Evolutionary conservation across 768 basidiomycete species (phyloP), one percentile per base, ranked within the genome.

Genomic region (Leccinum disarticulatum): DNA sequence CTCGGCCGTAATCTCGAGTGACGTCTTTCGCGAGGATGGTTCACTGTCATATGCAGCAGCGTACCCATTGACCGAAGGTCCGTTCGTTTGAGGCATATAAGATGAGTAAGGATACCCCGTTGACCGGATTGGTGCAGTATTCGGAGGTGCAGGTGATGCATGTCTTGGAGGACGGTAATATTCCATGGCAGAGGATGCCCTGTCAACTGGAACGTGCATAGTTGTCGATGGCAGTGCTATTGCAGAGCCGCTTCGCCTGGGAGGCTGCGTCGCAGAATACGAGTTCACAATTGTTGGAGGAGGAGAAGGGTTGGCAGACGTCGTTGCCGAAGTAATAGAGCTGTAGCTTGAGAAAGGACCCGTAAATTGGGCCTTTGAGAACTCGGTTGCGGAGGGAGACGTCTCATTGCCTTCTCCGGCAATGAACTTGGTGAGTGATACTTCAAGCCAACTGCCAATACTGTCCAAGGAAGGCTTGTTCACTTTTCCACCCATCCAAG

Each of bases 341-440:
- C 90, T 94, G 76, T 91, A 98, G 65, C 93, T 93, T 28, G 93
- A 86, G 75, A 98, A 98, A 8, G 96, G 92, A 4, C 95, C 96
- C 6, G 83, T 74, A 65, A 77, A 77, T 52, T 79, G 76, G 15
- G 73, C 61, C 55, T 77, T 78, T 47, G 64, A 69, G 1, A 65
- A 54, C 6, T 78, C 73, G 35, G 38, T 68, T 11, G 81, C 73
- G 15, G 77, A 76, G 14, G 73, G 69, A 27, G 73, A 64, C 10
- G 77, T 71, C 33, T 75, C 73, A 41, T 90, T 90, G n/a, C 80
- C 83, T 54, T 97, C 95, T 2, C 96, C 97, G 9, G 95, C 92
- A 60, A 99, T 94, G 65, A 99, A 87, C 70, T 95, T 95, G 15
- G 93, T 93, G 68, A 99, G 85, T 17, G 90, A 85, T 13, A 91